Base-by-base conservation (phyloP, 2,329 filamentous ascomycete species). In the Aspergillus sp. region DNA sequence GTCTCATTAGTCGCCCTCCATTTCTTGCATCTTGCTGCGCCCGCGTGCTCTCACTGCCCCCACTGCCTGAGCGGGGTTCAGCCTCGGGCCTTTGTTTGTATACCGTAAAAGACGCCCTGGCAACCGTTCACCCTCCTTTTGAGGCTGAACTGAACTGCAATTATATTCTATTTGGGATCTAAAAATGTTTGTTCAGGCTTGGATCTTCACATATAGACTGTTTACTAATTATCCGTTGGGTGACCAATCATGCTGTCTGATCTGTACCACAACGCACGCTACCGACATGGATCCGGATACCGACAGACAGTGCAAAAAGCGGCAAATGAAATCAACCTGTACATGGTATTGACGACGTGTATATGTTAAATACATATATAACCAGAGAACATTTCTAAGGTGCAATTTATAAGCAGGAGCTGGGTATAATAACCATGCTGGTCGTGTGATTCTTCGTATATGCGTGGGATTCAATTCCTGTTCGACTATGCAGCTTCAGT, bases 381-480 rank as follows among this genome's bases (percentile, higher is more conserved):
- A 31, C 27, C 27, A 31, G 27, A 45, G 24, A 14, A 45, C 11
- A 39, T 27, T 19, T 40, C 27, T 31, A 15, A 50, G 47, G 39
- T 40, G 19, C 15, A 17, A 31, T 19, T 14, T 15, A 19, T 24
- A 23, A 39, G 19, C 11, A 50, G 33, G 9, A 17, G 33, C 47
- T 17, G 33, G 19, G 35, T 39, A 23, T 24, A 14, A 11, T 11
- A 24, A 33, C 33, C 31, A 6, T 40, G 24, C 33, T 17, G 24
- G 43, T 33, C 37, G n/a, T 23, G 45, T 49, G 53, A 55, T 50
- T 39, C 19, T 43, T 55, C 45, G 53, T 56, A 45, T 56, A 35
- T 56, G 48, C 40, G 27, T 39, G 35, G 52, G 43, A 17, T 37
- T 19, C 17, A 31, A 50, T 48, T 31, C 46, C 46, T 56, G 53